Evolutionary conservation across 140 eudicot species (phyloP).

Genomic region (Senecio squalidus): DNA sequence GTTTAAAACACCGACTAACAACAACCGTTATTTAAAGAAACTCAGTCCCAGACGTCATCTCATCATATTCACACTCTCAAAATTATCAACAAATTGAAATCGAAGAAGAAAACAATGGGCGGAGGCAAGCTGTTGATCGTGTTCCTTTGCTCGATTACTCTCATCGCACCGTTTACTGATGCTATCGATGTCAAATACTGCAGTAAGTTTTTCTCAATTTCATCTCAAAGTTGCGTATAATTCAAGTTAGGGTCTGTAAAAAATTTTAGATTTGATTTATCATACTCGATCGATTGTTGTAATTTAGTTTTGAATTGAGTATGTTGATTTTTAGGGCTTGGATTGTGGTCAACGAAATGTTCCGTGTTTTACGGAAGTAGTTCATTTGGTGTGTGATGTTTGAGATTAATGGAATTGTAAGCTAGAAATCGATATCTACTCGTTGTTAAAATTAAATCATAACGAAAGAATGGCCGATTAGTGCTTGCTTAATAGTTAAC

Average conservation of each 20-base stretch:
- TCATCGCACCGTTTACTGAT: constrained; percentile 20
- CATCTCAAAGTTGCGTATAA: too few species aligned
- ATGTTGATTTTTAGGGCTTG: too few species aligned
- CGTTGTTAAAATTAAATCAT: too few species aligned
- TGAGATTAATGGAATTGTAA: too few species aligned
- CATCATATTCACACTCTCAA: constrained; percentile 2
- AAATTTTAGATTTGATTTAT: neutral
- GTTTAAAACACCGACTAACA: constrained; percentile 8
- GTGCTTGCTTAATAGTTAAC: too few species aligned
- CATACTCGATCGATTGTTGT: neutral
- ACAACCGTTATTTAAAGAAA: constrained; percentile 7
- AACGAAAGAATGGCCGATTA: too few species aligned
- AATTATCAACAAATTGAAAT: neutral
- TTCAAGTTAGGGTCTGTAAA: neutral
- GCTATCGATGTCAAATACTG: constrained; percentile 47
- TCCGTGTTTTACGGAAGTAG: too few species aligned
- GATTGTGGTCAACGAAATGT: too few species aligned
- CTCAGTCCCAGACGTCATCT: constrained; percentile 1
- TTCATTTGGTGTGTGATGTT: too few species aligned
- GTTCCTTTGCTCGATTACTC: constrained; percentile 14
- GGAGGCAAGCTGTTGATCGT: constrained; percentile 21
- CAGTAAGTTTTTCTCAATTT: constrained; percentile 29
- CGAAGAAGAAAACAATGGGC: constrained; percentile 27
- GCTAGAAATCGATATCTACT: too few species aligned
- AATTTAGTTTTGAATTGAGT: too few species aligned